phyloP scores from a whole-genome alignment of 176 grass and related monocot genomes.

The Lolium multiflorum region DNA sequence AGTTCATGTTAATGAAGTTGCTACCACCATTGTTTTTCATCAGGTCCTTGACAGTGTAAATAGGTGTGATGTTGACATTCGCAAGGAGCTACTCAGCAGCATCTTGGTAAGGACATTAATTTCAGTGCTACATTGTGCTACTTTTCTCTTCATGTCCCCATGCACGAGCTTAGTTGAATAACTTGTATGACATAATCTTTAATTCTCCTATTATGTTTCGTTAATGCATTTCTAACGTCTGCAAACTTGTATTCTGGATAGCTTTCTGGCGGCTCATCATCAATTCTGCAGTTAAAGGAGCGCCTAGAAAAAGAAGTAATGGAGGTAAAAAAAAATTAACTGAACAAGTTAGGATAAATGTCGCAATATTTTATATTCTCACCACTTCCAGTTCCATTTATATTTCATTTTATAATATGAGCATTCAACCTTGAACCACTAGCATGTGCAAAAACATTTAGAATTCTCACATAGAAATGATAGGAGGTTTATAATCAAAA shows the following conservation, averaged over 20 bases:
- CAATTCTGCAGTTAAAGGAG: constrained; percentile 96
- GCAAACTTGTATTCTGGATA: constrained; percentile 47
- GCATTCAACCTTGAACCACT: neutral
- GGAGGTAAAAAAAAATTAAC: constrained; percentile 57
- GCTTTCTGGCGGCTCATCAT: constrained; percentile 98
- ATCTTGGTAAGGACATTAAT: constrained; percentile 81
- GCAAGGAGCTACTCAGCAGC: constrained; percentile 93
- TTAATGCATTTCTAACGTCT: constrained; percentile 43
- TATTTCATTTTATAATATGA: neutral
- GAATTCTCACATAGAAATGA: constrained; percentile 19
- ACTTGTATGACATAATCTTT: neutral
- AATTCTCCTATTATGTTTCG: neutral
- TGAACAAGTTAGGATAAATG: constrained; percentile 15
- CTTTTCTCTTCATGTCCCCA: neutral
- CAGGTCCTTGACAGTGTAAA: constrained; percentile 99
- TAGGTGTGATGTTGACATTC: constrained; percentile 92
- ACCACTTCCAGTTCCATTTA: neutral
- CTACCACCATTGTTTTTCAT: constrained; percentile 39
- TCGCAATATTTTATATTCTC: neutral
- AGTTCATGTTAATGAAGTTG: constrained; percentile 36
- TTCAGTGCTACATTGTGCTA: constrained; percentile 12
- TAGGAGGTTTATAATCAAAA: constrained; percentile 31
- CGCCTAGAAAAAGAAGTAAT: constrained; percentile 97
- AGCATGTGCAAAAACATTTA: neutral
- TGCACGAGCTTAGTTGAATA: neutral